Percentiles rank a stretch among this genome's conserved stretches.
Conservation (phyloP, 768 basidiomycete genomes). For the Mycena epipterygia region DNA sequence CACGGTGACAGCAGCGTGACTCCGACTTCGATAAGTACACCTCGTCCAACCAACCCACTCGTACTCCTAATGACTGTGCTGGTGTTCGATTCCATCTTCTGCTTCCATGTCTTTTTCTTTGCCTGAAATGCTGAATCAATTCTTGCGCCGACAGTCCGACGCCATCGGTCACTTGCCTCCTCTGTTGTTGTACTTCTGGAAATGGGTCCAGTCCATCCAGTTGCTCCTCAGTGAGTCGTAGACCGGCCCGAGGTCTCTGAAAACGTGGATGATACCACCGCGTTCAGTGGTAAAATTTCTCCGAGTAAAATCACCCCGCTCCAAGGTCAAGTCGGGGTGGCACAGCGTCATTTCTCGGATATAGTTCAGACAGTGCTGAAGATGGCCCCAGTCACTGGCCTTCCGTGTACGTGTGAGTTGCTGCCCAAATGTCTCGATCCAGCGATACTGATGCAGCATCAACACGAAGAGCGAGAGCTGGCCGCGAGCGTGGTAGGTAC, state of each 20-base stretch:
- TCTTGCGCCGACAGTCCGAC: too few species aligned
- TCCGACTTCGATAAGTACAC: too few species aligned
- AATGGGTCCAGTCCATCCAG: not conserved
- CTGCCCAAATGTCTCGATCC: slow-evolving; percentile 38
- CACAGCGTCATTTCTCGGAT: slow-evolving; percentile 49
- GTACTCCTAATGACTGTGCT: too few species aligned
- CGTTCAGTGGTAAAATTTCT: slow-evolving; percentile 26
- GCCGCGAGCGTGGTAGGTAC: not conserved
- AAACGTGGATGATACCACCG: slow-evolving; percentile 34
- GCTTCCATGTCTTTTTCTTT: too few species aligned
- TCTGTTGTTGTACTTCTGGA: not conserved
- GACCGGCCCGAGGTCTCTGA: slow-evolving; percentile 36
- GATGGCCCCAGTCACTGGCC: slow-evolving; percentile 13
- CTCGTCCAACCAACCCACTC: too few species aligned
- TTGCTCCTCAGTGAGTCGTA: slow-evolving; percentile 29
- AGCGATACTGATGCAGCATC: slow-evolving; percentile 49
- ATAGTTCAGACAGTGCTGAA: slow-evolving; percentile 50
- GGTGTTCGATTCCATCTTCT: too few species aligned
- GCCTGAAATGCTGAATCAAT: too few species aligned
- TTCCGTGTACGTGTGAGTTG: slow-evolving; percentile 7
- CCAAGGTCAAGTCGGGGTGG: slow-evolving; percentile 48
- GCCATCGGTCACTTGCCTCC: not conserved
- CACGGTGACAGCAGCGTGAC: too few species aligned
- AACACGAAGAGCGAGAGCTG: slow-evolving; percentile 37
- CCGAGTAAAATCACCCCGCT: slow-evolving; percentile 39